A percentile compares a stretch with the other conserved stretches of the same genome.
Conservation (phyloP, 495 filamentous ascomycete species). For the Penicillium paradoxum region DNA sequence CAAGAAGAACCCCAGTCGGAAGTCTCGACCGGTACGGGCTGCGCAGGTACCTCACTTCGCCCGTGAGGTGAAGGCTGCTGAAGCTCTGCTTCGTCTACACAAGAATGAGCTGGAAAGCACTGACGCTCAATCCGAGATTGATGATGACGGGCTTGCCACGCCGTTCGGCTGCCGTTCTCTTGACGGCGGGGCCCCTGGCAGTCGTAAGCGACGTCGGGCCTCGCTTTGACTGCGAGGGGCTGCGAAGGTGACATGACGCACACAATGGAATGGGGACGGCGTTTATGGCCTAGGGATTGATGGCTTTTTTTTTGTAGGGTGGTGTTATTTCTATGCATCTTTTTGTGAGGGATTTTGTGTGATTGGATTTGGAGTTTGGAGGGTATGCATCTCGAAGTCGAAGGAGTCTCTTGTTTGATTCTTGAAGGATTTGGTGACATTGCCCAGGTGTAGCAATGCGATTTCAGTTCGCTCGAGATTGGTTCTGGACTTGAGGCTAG, state of each 20-base stretch:
- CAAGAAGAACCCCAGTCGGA: slow-evolving; percentile 10
- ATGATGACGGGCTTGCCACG: slow-evolving; percentile 8
- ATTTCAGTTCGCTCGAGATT: not conserved
- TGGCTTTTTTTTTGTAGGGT: not conserved
- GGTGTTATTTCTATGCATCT: not conserved
- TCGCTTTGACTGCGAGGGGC: slow-evolving; percentile 12
- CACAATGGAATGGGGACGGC: not conserved
- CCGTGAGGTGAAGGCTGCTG: slow-evolving; percentile 51
- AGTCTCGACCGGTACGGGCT: not conserved
- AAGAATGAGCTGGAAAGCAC: slow-evolving; percentile 35
- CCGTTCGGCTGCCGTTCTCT: not conserved
- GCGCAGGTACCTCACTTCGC: slow-evolving; percentile 9
- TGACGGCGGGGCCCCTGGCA: not conserved
- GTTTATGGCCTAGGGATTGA: not conserved
- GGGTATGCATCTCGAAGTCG: not conserved
- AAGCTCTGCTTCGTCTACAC: slow-evolving; percentile 52
- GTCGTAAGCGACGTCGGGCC: slow-evolving; percentile 17
- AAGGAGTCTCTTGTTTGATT: not conserved
- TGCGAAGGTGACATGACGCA: not conserved
- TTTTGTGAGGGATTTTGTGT: not conserved
- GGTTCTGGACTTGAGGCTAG: not conserved
- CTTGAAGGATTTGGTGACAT: not conserved
- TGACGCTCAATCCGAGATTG: slow-evolving; percentile 5
- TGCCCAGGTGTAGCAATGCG: not conserved
- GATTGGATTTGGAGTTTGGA: slow-evolving; percentile 1